phyloP scores from a whole-genome alignment of 441 rosid genomes.

The Brassica hybrid region DNA sequence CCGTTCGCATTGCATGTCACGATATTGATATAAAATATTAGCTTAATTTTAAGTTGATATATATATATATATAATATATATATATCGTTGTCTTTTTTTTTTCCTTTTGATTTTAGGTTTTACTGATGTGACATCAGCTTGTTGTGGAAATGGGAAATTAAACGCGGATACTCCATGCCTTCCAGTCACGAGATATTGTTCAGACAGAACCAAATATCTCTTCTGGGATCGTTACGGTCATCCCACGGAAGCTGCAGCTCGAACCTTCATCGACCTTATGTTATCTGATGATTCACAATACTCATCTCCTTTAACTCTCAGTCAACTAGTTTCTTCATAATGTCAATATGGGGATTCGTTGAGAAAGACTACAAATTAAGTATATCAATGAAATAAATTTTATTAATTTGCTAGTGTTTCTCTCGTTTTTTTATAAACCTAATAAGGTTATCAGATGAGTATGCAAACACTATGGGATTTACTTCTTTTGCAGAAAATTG shows the following conservation, averaged over 20 bases:
- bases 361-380: background rate
- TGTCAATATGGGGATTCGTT: too few species aligned
- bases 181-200: slow-evolving; percentile 65
- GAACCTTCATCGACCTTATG: too few species aligned
- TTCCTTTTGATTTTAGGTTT: slow-evolving; percentile 33
- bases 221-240: too few species aligned
- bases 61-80: background rate
- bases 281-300: too few species aligned
- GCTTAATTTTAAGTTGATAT: background rate
- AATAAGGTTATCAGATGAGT: too few species aligned
- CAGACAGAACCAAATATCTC: too few species aligned
- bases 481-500: too few species aligned
- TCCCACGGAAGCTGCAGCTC: too few species aligned
- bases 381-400: background rate
- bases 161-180: slow-evolving; percentile 61
- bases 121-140: slow-evolving; percentile 65
- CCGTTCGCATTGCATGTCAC: background rate
- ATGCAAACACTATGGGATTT: too few species aligned
- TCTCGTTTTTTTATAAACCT: background rate
- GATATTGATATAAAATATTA: background rate
- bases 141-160: slow-evolving; percentile 80
- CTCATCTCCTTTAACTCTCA: too few species aligned
- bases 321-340: too few species aligned
- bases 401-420: background rate
- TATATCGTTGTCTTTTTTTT: background rate